These are phyloP conservation scores for Ilex asprella DNA, from an alignment of 257 asterid genomes.

Conservation along the genomic window DNA sequence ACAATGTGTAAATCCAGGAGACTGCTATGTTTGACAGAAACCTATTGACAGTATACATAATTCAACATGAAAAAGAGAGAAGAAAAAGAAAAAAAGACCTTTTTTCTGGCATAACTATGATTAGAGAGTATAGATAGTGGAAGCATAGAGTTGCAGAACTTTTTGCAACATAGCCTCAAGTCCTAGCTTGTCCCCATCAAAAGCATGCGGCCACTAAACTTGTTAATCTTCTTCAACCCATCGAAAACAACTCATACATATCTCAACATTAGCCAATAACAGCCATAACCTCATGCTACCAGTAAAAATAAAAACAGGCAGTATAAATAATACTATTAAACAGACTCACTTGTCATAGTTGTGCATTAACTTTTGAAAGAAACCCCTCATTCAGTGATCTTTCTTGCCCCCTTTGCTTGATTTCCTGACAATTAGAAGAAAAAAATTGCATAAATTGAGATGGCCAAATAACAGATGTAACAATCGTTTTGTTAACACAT, in stretches of 20 bases:
- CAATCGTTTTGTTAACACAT: neutral
- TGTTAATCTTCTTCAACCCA: too few relatives aligned
- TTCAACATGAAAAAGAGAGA: neutral
- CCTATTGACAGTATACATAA: too few relatives aligned
- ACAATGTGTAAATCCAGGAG: too few relatives aligned
- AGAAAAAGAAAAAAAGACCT: slow-evolving; percentile 35
- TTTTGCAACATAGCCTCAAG: slow-evolving; percentile 97
- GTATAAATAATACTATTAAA: too few relatives aligned
- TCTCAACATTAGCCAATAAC: too few relatives aligned
- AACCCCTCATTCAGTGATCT: slow-evolving; percentile 82
- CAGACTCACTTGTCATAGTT: too few relatives aligned
- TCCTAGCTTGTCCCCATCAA: slow-evolving; percentile 75
- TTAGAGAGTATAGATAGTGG: slow-evolving; percentile 62
- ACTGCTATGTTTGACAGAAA: slow-evolving; percentile 13
- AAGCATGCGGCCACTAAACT: too few relatives aligned
- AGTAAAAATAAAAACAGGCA: too few relatives aligned
- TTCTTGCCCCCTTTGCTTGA: slow-evolving; percentile 59
- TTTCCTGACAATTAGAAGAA: slow-evolving; percentile 41
- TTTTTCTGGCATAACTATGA: slow-evolving; percentile 76
- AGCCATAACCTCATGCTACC: too few relatives aligned
- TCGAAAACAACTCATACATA: too few relatives aligned
- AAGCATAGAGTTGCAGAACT: slow-evolving; percentile 90
- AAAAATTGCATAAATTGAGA: slow-evolving; percentile 1
- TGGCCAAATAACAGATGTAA: neutral
- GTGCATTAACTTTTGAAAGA: slow-evolving; percentile 3